A percentile compares a stretch with the other conserved stretches of the same genome.
phyloP scores from a whole-genome alignment of 176 grass and related monocot genomes.

The Carex cristatella region DNA sequence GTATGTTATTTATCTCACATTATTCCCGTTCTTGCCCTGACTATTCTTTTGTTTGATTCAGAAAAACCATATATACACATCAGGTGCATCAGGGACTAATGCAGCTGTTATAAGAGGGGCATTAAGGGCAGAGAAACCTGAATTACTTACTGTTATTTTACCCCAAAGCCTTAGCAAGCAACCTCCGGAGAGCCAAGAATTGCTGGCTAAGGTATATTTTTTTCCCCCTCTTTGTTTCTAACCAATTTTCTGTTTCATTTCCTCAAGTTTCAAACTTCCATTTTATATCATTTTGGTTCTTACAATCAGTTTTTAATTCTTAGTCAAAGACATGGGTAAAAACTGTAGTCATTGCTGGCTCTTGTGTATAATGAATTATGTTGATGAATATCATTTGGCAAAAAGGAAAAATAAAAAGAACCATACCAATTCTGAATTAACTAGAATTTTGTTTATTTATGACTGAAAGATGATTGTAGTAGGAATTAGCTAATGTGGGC shows the following conservation, averaged over 20 bases:
- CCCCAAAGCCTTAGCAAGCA: constrained; percentile 96
- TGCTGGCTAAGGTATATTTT: constrained; percentile 71
- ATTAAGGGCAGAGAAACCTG: constrained; percentile 95
- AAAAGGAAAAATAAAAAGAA: neutral
- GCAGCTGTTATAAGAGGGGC: constrained; percentile 98
- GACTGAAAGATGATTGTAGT: neutral
- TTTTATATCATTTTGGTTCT: neutral
- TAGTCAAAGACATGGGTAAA: neutral
- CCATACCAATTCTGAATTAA: neutral
- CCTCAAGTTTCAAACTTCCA: neutral
- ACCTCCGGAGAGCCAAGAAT: constrained; percentile 91
- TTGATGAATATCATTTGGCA: neutral
- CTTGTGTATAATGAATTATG: neutral
- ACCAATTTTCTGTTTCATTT: neutral
- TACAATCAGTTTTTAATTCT: neutral
- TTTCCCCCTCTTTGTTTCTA: neutral
- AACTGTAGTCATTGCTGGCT: neutral
- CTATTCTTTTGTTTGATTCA: constrained; percentile 33
- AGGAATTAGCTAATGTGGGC: neutral
- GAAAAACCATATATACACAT: constrained; percentile 99
- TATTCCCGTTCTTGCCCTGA: neutral
- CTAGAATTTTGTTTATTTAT: neutral
- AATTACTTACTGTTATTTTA: constrained; percentile 97
- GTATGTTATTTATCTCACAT: neutral
- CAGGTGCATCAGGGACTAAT: constrained; percentile 96